phyloP scores from a whole-genome alignment of 2,329 filamentous ascomycete species.

The Lachnellula occidentalis region DNA sequence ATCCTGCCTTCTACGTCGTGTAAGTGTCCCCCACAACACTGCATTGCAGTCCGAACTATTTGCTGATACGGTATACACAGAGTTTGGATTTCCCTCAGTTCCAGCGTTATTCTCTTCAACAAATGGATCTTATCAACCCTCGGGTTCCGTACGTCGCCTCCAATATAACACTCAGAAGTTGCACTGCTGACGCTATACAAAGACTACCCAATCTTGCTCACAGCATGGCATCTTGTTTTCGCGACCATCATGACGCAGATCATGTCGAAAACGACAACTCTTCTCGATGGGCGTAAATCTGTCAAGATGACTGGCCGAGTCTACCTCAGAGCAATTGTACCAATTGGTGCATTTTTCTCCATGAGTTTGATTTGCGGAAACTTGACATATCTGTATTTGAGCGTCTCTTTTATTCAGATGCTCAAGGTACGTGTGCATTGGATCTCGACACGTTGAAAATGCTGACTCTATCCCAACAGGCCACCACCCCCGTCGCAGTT shows the following conservation, averaged over 20 bases:
- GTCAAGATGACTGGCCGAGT: slow-evolving; percentile 96
- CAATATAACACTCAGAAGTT: neutral
- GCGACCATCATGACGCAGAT: slow-evolving; percentile 92
- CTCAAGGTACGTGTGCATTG: slow-evolving; percentile 63
- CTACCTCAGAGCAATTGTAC: slow-evolving; percentile 88
- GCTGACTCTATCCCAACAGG: slow-evolving; percentile 43
- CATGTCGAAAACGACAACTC: slow-evolving; percentile 79
- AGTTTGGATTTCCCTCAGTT: slow-evolving; percentile 87
- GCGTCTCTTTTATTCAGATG: slow-evolving; percentile 98
- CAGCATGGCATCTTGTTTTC: slow-evolving; percentile 92
- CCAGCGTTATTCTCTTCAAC: slow-evolving; percentile 97
- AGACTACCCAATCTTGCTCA: slow-evolving; percentile 76
- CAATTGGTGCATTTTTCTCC: slow-evolving; percentile 93
- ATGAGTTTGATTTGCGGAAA: slow-evolving; percentile 95
- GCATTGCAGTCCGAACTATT: neutral
- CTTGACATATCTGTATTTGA: slow-evolving; percentile 90
- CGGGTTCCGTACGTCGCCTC: slow-evolving; percentile 64
- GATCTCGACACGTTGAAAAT: neutral
- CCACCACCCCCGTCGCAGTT: slow-evolving; percentile 90
- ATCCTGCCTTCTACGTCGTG: slow-evolving; percentile 70
- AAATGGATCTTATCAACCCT: slow-evolving; percentile 91
- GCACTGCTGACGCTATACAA: slow-evolving; percentile 28
- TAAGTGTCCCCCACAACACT: slow-evolving; percentile 34
- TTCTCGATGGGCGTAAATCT: slow-evolving; percentile 90
- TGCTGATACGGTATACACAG: slow-evolving; percentile 40